These are phyloP conservation scores for Rhizopus arrhizus DNA, from an alignment of 371 early-diverging fungal genomes.

Conservation along the genomic window DNA sequence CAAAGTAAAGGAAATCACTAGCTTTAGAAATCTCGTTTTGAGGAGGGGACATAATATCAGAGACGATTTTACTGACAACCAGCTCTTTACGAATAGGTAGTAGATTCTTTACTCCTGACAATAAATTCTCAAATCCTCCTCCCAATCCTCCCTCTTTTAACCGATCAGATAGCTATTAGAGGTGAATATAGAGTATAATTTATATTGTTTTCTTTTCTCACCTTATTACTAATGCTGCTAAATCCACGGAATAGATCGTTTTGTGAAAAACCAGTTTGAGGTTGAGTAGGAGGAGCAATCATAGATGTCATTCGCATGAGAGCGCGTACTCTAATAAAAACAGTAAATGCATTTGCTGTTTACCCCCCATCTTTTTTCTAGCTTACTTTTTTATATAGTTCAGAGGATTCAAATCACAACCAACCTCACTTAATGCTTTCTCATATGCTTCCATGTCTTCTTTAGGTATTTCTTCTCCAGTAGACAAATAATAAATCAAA, in stretches of 20 bases:
- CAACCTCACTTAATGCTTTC: constrained; percentile 72
- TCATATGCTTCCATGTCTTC: constrained; percentile 86
- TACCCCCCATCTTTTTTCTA: neutral
- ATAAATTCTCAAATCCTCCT: constrained; percentile 79
- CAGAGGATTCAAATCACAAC: constrained; percentile 74
- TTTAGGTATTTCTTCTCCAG: constrained; percentile 70
- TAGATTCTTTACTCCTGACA: constrained; percentile 94
- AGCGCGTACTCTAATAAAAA: constrained; percentile 62
- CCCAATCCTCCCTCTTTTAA: constrained; percentile 80
- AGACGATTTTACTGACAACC: constrained; percentile 83
- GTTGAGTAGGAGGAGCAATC: constrained; percentile 52
- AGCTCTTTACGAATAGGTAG: constrained; percentile 88
- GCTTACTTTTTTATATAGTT: constrained; percentile 79
- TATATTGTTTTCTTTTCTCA: constrained; percentile 24
- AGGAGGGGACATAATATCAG: constrained; percentile 78
- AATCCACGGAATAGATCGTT: constrained; percentile 67
- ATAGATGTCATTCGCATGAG: constrained; percentile 70
- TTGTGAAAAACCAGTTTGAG: constrained; percentile 55
- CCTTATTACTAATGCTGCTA: constrained; percentile 84
- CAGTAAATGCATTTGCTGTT: neutral
- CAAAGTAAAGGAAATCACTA: constrained; percentile 86
- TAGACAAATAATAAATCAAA: constrained; percentile 81
- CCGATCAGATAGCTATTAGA: constrained; percentile 69
- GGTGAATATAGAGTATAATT: neutral
- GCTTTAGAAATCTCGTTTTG: constrained; percentile 59